A percentile compares a stretch with the other conserved stretches of the same genome.
Evolutionary conservation across 768 basidiomycete genomes (phyloP).

Genomic region (Mrakia blollopis): DNA sequence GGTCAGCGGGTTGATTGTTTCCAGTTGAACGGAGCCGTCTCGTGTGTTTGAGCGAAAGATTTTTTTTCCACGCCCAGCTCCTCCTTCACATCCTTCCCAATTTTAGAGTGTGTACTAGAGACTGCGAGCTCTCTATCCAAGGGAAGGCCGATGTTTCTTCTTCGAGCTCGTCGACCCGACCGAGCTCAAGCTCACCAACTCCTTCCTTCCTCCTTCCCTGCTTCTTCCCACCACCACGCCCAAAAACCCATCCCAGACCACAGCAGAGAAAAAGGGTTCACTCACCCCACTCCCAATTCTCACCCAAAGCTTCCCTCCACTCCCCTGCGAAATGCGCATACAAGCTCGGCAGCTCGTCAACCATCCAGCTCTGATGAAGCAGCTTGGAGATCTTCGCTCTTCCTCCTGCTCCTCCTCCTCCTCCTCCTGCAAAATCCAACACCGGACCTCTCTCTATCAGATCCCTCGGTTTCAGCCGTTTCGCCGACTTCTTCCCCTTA

Average conservation of each 20-base stretch:
- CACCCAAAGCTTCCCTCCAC: slow-evolving; percentile 29
- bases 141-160: background rate
- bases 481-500: background rate
- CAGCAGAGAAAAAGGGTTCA: background rate
- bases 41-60: too few species aligned
- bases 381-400: slow-evolving; percentile 26
- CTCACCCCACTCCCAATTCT: slow-evolving; percentile 34
- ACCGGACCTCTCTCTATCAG: slow-evolving; percentile 8
- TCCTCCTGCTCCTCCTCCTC: background rate
- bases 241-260: background rate
- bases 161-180: too few species aligned
- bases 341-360: slow-evolving; percentile 28
- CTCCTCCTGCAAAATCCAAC: background rate
- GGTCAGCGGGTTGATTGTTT: too few species aligned
- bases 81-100: too few species aligned
- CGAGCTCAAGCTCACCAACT: too few species aligned
- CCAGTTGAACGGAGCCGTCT: too few species aligned
- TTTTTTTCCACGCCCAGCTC: too few species aligned
- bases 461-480: background rate
- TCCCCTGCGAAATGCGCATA: slow-evolving; percentile 31
- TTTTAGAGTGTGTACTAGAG: too few species aligned
- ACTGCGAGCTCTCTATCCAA: too few species aligned
- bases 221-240: background rate
- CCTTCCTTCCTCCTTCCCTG: background rate
- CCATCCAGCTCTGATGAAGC: slow-evolving; percentile 37